A percentile compares a stretch with the other conserved stretches of the same genome.
phyloP scores from a whole-genome alignment of 108 stramenopile species.

The Cyclotella baltica region DNA sequence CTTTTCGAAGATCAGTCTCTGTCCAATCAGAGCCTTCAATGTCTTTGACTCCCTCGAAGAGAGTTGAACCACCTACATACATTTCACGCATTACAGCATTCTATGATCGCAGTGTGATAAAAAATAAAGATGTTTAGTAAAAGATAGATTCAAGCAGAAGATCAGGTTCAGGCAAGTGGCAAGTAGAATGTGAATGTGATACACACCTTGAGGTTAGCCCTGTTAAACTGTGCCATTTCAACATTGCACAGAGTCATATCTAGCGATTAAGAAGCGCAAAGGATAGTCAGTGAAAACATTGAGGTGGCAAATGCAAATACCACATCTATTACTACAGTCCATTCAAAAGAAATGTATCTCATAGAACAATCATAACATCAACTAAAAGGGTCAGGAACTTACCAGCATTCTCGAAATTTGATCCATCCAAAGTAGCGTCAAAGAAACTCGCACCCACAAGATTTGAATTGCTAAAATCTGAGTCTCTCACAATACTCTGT shows the following conservation, averaged over 20 bases:
- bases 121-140: neutral
- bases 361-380: conserved; percentile 4
- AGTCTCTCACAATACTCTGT: conserved; percentile 91
- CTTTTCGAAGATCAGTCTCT: conserved; percentile 73
- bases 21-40: conserved; percentile 92
- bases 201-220: conserved; percentile 65
- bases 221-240: conserved; percentile 89
- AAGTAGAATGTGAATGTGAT: neutral
- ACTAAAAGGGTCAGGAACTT: neutral
- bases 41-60: conserved; percentile 83
- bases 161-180: neutral
- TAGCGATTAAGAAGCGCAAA: neutral
- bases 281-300: neutral
- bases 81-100: conserved; percentile 90
- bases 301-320: neutral
- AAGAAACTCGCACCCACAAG: conserved; percentile 89
- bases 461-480: conserved; percentile 85
- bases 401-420: conserved; percentile 89
- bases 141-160: neutral
- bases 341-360: neutral
- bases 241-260: conserved; percentile 79
- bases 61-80: conserved; percentile 91
- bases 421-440: conserved; percentile 93
- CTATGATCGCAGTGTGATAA: conserved; percentile 18
- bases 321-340: neutral